Conservation (phyloP, 768 basidiomycete genomes). For the Tubosaeta brunneosetosa region DNA sequence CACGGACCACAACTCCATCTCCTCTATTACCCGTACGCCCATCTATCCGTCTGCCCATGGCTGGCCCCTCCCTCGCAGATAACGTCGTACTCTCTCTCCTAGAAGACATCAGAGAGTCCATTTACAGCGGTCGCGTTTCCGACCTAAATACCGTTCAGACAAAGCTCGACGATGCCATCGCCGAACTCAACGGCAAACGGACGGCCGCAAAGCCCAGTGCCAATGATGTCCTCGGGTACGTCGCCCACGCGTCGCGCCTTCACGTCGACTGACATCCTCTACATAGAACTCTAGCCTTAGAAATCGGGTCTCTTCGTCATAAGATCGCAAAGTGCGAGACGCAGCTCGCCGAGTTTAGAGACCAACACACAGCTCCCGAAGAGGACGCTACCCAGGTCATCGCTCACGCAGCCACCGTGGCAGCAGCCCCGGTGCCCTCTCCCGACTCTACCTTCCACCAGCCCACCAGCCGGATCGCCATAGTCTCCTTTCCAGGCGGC, state of each 20-base stretch:
- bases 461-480: conserved; percentile 1
- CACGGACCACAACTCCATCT: background rate
- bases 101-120: conserved; percentile 5
- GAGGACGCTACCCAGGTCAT: conserved; percentile 5
- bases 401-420: background rate
- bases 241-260: background rate
- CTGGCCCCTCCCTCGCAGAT: background rate
- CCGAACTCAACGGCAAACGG: conserved; percentile 1
- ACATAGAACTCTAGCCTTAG: conserved; percentile 7
- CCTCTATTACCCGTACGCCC: background rate
- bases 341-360: conserved; percentile 3
- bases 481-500: conserved; percentile 18
- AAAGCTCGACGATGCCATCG: conserved; percentile 12
- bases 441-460: background rate
- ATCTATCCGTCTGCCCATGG: conserved; percentile 6
- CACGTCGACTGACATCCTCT: background rate
- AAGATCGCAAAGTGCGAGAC: conserved; percentile 7
- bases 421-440: background rate
- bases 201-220: background rate
- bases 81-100: conserved; percentile 8
- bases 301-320: conserved; percentile 6
- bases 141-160: background rate
- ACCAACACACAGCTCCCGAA: background rate
- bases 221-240: conserved; percentile 8
- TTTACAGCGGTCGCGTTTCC: conserved; percentile 11